phyloP scores from a whole-genome alignment of 371 early-diverging fungal species.

The Conidiobolus incongruus region DNA sequence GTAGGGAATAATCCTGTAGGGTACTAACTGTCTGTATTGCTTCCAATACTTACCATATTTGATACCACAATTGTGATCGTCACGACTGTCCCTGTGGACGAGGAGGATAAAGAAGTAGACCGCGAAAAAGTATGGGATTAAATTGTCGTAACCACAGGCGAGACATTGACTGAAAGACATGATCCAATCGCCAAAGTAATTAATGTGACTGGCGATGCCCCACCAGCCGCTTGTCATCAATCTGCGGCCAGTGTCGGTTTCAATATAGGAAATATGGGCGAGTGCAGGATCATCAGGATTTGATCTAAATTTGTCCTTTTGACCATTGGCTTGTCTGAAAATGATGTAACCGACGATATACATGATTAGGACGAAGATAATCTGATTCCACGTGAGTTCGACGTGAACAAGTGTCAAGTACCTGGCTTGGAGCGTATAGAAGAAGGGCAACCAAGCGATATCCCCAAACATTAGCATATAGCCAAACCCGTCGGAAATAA shows the following conservation, averaged over 20 bases:
- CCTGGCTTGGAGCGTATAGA: constrained; percentile 71
- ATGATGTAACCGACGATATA: constrained; percentile 49
- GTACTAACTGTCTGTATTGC: constrained; percentile 54
- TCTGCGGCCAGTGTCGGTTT: constrained; percentile 51
- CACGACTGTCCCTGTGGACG: constrained; percentile 67
- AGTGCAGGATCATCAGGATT: constrained; percentile 40
- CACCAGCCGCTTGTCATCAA: constrained; percentile 82
- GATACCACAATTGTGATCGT: constrained; percentile 64
- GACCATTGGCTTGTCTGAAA: constrained; percentile 65
- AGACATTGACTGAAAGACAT: constrained; percentile 8
- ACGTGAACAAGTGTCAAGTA: constrained; percentile 50
- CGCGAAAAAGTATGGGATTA: constrained; percentile 81
- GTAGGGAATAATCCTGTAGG: constrained; percentile 62
- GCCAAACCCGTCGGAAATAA: constrained; percentile 84
- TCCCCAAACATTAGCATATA: constrained; percentile 82
- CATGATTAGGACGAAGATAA: constrained; percentile 22
- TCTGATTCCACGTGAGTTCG: constrained; percentile 15
- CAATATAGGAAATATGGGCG: constrained; percentile 51
- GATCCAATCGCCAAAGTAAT: constrained; percentile 41
- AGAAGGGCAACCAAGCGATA: constrained; percentile 72
- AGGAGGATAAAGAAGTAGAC: constrained; percentile 76
- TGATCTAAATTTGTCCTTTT: constrained; percentile 65
- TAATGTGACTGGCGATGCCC: constrained; percentile 76
- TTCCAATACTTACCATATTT: constrained; percentile 91
- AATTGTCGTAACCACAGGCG: constrained; percentile 30